phyloP scores from a whole-genome alignment of 805 yeast genomes.

The Wickerhamiella alocasiicola region DNA sequence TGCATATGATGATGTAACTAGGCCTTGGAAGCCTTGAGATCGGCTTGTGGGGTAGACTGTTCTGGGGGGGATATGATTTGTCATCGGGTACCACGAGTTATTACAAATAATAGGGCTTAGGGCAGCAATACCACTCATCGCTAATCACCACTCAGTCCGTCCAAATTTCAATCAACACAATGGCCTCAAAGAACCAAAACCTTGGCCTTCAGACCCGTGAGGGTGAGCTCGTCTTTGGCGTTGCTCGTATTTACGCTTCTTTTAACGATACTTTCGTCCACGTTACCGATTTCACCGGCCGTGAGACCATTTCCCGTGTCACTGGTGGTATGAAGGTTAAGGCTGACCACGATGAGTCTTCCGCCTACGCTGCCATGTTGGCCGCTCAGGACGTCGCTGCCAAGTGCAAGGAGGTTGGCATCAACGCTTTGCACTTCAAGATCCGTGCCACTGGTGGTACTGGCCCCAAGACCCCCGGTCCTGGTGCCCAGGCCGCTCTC shows the following conservation, averaged over 20 bases:
- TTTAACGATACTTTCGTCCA: slow-evolving; percentile 99
- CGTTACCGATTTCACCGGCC: slow-evolving; percentile 98
- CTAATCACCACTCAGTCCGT: slow-evolving; percentile 1
- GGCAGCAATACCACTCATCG: slow-evolving; percentile 9
- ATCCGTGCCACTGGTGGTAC: slow-evolving; percentile 99
- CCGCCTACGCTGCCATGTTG: slow-evolving; percentile 99
- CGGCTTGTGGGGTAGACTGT: too few species aligned
- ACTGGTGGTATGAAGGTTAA: slow-evolving; percentile 99
- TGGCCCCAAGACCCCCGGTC: slow-evolving; percentile 99
- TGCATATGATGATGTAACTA: too few species aligned
- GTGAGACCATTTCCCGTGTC: slow-evolving; percentile 99
- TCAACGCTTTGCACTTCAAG: slow-evolving; percentile 98
- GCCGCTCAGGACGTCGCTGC: slow-evolving; percentile 99
- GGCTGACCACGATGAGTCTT: slow-evolving; percentile 99
- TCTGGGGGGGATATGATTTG: too few species aligned
- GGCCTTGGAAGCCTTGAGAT: too few species aligned
- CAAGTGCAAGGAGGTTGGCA: slow-evolving; percentile 99
- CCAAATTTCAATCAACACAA: slow-evolving; percentile 10
- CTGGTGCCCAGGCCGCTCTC: slow-evolving; percentile 99
- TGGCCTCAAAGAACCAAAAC: slow-evolving; percentile 30
- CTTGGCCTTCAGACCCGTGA: slow-evolving; percentile 86
- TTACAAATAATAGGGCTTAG: slow-evolving; percentile 12
- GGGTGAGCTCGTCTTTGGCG: slow-evolving; percentile 99
- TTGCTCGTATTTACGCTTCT: slow-evolving; percentile 99
- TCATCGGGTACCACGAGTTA: too few species aligned